Base-by-base conservation (phyloP, 768 basidiomycete species). In the Pisolithus albus region DNA sequence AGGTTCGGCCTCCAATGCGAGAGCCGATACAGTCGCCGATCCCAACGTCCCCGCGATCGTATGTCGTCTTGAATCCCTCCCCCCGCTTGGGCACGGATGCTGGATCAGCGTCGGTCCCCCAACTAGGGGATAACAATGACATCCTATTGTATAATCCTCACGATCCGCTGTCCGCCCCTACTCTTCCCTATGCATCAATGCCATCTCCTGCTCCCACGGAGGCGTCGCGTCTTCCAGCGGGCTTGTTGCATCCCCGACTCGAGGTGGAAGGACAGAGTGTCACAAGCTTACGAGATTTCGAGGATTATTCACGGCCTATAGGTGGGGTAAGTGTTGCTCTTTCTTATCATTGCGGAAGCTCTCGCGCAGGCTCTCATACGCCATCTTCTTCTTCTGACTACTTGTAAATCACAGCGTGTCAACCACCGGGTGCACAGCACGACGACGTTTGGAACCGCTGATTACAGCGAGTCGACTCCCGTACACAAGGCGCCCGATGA, bases 241-340 rank as follows among this genome's bases (percentile, higher is more conserved):
- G 66, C 15, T 64, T 67, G 10, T 55, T 67, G 18, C 65, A 67
- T 39, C 66, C 66, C 3, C 59, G 67, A 13, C 55, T 67, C 37
- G 59, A 48, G 19, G 49, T 41, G 0, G 57, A 63, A 18, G 65
- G 63, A 0, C 32, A 38, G 39, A 67, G 67, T 24, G 60, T 59
- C 3, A 41, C 59, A 24, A 67, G 66, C 46, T 46, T 67, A 47
- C 58, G 60, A 50, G 66, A 67, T 47, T 67, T 67, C 32, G 67
- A 67, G 24, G 66, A 67, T 36, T 67, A 67, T 36, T 67, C 67
- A 1, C 61, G 67, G 10, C 66, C 66, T 4, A 67, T 67, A 13
- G 61, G 57, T 28, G 66, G 67, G 13, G 66, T 69, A 4, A 55
- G 67, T 58, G 6, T 26, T 24, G 32, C 4, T 18, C 13, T 30